Conservation (phyloP, 2,329 filamentous ascomycete species). For the Ophiostoma australiae region DNA sequence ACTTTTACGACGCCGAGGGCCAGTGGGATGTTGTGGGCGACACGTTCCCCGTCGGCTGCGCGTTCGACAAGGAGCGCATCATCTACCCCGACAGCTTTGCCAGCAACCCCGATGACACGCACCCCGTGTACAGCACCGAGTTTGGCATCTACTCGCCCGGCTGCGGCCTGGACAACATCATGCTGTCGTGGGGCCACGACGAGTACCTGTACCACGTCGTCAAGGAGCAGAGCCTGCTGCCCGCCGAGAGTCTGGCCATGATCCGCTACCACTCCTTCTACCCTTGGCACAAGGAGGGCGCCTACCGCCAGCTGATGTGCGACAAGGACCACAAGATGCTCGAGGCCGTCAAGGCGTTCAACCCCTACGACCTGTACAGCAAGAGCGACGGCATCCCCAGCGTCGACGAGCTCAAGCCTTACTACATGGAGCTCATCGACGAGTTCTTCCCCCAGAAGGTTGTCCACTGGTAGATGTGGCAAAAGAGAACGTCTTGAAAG, state of each 20-base stretch:
- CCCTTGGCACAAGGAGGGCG: conserved; percentile 79
- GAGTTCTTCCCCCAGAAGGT: conserved; percentile 67
- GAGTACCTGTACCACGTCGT: conserved; percentile 84
- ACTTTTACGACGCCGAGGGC: conserved; percentile 75
- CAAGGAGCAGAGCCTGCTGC: conserved; percentile 74
- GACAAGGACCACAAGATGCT: conserved; percentile 76
- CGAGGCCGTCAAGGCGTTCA: conserved; percentile 77
- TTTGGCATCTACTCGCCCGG: conserved; percentile 74
- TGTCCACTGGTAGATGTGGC: conserved; percentile 56
- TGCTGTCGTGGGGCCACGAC: conserved; percentile 87
- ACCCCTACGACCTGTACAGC: conserved; percentile 87
- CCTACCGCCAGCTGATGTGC: conserved; percentile 78
- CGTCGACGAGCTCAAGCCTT: conserved; percentile 72
- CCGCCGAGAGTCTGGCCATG: conserved; percentile 81
- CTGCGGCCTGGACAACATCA: conserved; percentile 80
- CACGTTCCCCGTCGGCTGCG: conserved; percentile 74
- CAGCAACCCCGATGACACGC: conserved; percentile 66
- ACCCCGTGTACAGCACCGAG: conserved; percentile 69
- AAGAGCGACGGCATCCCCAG: conserved; percentile 80
- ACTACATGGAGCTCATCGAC: conserved; percentile 69
- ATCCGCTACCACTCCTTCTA: conserved; percentile 93
- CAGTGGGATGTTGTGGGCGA: conserved; percentile 94
- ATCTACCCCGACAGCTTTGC: conserved; percentile 76
- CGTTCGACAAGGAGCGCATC: conserved; percentile 63
- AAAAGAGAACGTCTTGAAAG: background rate